Percentiles rank a stretch among this genome's conserved stretches.
These are phyloP conservation scores for Lachancea kluyveri DNA, from an alignment of 805 yeast species.

Conservation along the genomic window DNA sequence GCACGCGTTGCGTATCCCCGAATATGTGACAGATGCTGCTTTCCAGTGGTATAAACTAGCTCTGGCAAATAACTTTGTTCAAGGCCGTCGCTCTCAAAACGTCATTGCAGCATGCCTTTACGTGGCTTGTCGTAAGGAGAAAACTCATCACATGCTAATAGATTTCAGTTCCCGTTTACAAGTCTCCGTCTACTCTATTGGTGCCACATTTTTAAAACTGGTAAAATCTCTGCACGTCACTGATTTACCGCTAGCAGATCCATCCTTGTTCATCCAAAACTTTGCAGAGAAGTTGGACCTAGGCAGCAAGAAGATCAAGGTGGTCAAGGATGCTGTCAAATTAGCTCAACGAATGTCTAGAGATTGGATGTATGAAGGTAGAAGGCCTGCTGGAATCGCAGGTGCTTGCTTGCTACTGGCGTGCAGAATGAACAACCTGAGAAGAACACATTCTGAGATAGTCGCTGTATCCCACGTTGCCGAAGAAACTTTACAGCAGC, in stretches of 20 bases:
- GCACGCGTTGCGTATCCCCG: conserved; percentile 70
- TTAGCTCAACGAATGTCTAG: conserved; percentile 85
- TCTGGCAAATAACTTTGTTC: conserved; percentile 81
- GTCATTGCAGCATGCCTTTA: conserved; percentile 93
- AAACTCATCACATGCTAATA: conserved; percentile 91
- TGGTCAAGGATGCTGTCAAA: conserved; percentile 79
- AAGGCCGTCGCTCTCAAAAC: conserved; percentile 94
- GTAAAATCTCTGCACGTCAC: conserved; percentile 79
- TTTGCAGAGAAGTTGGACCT: conserved; percentile 84
- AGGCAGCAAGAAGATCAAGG: conserved; percentile 66
- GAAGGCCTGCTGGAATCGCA: conserved; percentile 97
- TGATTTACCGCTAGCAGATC: conserved; percentile 83
- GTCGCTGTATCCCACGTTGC: conserved; percentile 95
- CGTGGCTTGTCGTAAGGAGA: conserved; percentile 86
- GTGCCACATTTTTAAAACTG: conserved; percentile 91
- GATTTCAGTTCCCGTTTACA: conserved; percentile 89
- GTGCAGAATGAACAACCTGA: conserved; percentile 91
- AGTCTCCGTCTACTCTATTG: conserved; percentile 88
- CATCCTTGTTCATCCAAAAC: conserved; percentile 87
- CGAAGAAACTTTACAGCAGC: conserved; percentile 83
- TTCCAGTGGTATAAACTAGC: conserved; percentile 87
- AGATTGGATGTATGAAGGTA: conserved; percentile 95
- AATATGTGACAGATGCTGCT: conserved; percentile 79
- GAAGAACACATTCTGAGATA: conserved; percentile 87
- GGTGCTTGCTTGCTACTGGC: conserved; percentile 94